A percentile compares a stretch with the other conserved stretches of the same genome.
phyloP scores from a whole-genome alignment of 306 rosid genomes.

The Astragalus glycyphyllos region DNA sequence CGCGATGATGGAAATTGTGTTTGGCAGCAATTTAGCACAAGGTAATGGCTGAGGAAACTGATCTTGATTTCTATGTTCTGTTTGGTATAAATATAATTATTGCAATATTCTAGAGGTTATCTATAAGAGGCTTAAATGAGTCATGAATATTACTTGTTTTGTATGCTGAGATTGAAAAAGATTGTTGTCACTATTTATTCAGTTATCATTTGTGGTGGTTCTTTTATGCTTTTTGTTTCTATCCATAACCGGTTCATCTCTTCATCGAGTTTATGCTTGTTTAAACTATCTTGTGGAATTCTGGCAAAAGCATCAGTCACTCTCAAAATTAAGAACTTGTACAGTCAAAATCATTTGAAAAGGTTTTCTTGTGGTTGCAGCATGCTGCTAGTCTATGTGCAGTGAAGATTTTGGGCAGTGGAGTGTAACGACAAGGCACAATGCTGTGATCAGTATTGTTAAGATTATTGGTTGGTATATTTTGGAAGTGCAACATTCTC shows the following conservation, averaged over 20 bases:
- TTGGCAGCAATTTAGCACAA: conserved; percentile 30
- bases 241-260: neutral
- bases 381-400: neutral
- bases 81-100: conserved; percentile 25
- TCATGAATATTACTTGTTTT: conserved; percentile 25
- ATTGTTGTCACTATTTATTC: conserved; percentile 25
- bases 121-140: conserved; percentile 10
- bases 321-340: neutral
- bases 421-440: conserved; percentile 18
- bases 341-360: neutral
- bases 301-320: neutral
- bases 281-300: neutral
- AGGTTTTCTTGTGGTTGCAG: neutral
- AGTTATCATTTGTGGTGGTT: neutral
- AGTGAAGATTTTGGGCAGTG: neutral
- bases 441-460: neutral
- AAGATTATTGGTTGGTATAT: too few relatives aligned
- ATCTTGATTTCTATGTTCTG: conserved; percentile 24
- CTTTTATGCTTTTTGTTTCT: neutral
- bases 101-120: conserved; percentile 10
- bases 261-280: neutral
- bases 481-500: too few relatives aligned
- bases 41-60: conserved; percentile 43
- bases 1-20: conserved; percentile 24
- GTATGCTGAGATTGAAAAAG: neutral